A percentile compares a stretch with the other conserved stretches of the same genome.
Conservation (phyloP, 768 basidiomycete species). For the Artomyces pyxidatus region DNA sequence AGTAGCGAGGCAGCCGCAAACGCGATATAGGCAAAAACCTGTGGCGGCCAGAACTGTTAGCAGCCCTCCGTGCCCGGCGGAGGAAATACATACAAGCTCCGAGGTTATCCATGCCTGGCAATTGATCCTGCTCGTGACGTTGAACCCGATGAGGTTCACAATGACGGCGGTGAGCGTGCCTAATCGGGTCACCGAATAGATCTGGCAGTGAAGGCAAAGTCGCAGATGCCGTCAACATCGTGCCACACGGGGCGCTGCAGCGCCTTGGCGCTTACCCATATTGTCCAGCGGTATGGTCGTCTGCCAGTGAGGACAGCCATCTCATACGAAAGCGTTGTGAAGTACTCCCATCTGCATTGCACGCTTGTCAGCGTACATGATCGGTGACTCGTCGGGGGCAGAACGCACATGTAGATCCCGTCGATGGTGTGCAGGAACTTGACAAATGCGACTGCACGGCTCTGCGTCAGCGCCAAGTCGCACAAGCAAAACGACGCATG, state of each 20-base stretch:
- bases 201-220: background rate
- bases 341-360: slow-evolving; percentile 4
- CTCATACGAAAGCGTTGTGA: slow-evolving; percentile 5
- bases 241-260: background rate
- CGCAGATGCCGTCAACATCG: background rate
- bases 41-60: too few relatives aligned
- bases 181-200: slow-evolving; percentile 4
- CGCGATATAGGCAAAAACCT: background rate
- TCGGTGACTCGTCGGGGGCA: background rate
- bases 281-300: slow-evolving; percentile 2
- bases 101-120: slow-evolving; percentile 4
- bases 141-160: background rate
- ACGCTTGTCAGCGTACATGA: background rate
- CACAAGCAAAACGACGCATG: too few relatives aligned
- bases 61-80: too few relatives aligned
- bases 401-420: slow-evolving; percentile 7
- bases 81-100: background rate
- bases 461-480: background rate
- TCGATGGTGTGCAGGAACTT: background rate
- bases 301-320: slow-evolving; percentile 1
- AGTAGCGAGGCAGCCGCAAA: slow-evolving; percentile 3
- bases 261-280: background rate
- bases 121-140: background rate
- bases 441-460: background rate
- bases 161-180: background rate